A percentile compares a stretch with the other conserved stretches of the same genome.
These are phyloP conservation scores for Microcyclospora pomicola DNA, from an alignment of 2,329 filamentous ascomycete genomes.

Conservation along the genomic window DNA sequence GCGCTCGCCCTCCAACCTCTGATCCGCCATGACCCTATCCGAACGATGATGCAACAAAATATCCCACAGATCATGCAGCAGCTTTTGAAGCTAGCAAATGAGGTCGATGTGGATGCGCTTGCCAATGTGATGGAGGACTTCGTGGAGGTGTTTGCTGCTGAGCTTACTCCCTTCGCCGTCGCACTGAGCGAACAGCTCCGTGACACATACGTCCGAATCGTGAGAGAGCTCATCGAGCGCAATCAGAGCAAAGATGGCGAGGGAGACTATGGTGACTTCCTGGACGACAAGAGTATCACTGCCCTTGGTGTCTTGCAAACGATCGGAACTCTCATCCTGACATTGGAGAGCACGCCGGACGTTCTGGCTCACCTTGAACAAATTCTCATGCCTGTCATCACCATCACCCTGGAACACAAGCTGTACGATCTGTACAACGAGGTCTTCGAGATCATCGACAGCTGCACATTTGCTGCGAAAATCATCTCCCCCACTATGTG, in stretches of 20 bases:
- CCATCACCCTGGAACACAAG: slow-evolving; percentile 92
- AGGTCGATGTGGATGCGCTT: slow-evolving; percentile 91
- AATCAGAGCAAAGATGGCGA: slow-evolving; percentile 65
- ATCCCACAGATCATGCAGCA: slow-evolving; percentile 99
- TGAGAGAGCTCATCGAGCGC: slow-evolving; percentile 80
- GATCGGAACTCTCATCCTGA: slow-evolving; percentile 92
- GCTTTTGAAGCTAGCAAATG: slow-evolving; percentile 88
- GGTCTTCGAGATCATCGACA: slow-evolving; percentile 97
- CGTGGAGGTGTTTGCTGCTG: slow-evolving; percentile 93
- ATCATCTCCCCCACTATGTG: slow-evolving; percentile 94
- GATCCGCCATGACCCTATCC: slow-evolving; percentile 88
- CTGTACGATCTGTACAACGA: slow-evolving; percentile 97
- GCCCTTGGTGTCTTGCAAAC: slow-evolving; percentile 92
- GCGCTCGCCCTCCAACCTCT: slow-evolving; percentile 87
- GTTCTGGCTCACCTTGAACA: slow-evolving; percentile 89
- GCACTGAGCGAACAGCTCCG: slow-evolving; percentile 89
- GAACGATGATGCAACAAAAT: slow-evolving; percentile 89
- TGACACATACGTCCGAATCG: slow-evolving; percentile 89
- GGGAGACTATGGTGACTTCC: slow-evolving; percentile 72
- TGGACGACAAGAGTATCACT: slow-evolving; percentile 97
- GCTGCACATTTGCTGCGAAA: slow-evolving; percentile 96
- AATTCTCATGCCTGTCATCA: slow-evolving; percentile 93
- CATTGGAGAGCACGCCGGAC: slow-evolving; percentile 90
- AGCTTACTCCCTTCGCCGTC: slow-evolving; percentile 92
- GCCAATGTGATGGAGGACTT: slow-evolving; percentile 99